Conservation (phyloP, 2,329 filamentous ascomycete genomes). For the Aspergillus eucalypticola region DNA sequence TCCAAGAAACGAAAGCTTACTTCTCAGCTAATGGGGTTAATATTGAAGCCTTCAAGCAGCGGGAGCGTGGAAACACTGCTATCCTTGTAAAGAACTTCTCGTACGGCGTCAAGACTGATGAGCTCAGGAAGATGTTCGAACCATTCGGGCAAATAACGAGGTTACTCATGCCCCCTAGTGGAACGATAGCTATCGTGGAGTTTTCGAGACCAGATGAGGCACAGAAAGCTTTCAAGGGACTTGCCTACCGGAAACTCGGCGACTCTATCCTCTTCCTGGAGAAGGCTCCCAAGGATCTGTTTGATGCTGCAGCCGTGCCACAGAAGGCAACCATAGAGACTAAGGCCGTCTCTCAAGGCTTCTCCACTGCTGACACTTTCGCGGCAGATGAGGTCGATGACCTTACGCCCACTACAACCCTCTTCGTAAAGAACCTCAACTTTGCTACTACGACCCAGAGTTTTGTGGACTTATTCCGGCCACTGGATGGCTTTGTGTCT, state of each 20-base stretch:
- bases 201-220: constrained; percentile 78
- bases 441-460: constrained; percentile 80
- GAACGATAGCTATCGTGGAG: constrained; percentile 91
- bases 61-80: constrained; percentile 78
- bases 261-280: constrained; percentile 91
- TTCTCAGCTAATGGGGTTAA: constrained; percentile 87
- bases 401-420: constrained; percentile 66
- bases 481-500: constrained; percentile 83
- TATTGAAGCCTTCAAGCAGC: constrained; percentile 84
- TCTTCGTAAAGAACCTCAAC: constrained; percentile 93
- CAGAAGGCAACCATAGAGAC: constrained; percentile 31
- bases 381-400: constrained; percentile 42
- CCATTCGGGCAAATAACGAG: constrained; percentile 78
- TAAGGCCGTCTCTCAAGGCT: constrained; percentile 41
- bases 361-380: constrained; percentile 46
- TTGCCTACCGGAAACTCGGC: constrained; percentile 88
- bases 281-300: constrained; percentile 84
- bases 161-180: constrained; percentile 87
- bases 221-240: constrained; percentile 75
- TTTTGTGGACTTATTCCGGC: constrained; percentile 74
- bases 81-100: constrained; percentile 96
- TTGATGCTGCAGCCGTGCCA: constrained; percentile 49
- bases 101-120: constrained; percentile 75
- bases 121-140: constrained; percentile 78
- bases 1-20: constrained; percentile 93